Base-by-base conservation (phyloP, 2,329 filamentous ascomycete genomes). In the Cercospora canescens region DNA sequence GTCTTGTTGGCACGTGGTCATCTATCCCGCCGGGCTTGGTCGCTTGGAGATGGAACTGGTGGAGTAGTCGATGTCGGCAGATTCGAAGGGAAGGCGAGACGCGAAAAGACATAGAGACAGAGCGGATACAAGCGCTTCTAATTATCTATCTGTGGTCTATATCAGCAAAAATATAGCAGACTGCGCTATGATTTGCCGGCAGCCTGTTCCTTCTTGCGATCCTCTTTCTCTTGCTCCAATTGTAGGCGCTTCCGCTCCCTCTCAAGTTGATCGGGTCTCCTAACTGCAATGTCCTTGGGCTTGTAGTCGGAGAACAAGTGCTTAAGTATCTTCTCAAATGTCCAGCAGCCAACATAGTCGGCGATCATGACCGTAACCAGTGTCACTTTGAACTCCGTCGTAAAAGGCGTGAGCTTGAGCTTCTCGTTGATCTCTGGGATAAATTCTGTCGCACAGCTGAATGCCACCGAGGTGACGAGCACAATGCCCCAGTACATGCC, bases 401-500 rank as follows among this genome's bases (percentile, higher is more conserved):
- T 90, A 80, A 99, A 99, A 3, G 92, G 92, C 4, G 99, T 95
- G 0, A 99, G 88, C 76, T 91, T 93, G 82, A 99, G 90, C 79
- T 92, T 90, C 80, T 94, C 87, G 81, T 98, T 99, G 79, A 99
- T 89, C 77, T 98, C 95, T 2, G 95, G 95, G 57, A 98, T 85
- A 74, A 99, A 93, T 79, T 99, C 95, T 1, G 94, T 96, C 6
- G 94, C 94, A 81, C 94, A 97, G 55, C 91, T 90, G 80, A 99
- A 98, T 6, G 95, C 94, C 32, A 99, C 91, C 48, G 85, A 93
- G 0, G 93, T 92, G 16, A 97, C 94, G 70, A 91, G 91, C 45
- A 99, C 83, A 63, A 99, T 93, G 66, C 95, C 95, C 85, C 91
- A 99, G 83, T 95, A 99, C 95, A 99, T 99, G 78, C 92, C 93